A percentile compares a stretch with the other conserved stretches of the same genome.
These are phyloP conservation scores for Mycena vulgaris DNA, from an alignment of 768 basidiomycete species.

Conservation along the genomic window DNA sequence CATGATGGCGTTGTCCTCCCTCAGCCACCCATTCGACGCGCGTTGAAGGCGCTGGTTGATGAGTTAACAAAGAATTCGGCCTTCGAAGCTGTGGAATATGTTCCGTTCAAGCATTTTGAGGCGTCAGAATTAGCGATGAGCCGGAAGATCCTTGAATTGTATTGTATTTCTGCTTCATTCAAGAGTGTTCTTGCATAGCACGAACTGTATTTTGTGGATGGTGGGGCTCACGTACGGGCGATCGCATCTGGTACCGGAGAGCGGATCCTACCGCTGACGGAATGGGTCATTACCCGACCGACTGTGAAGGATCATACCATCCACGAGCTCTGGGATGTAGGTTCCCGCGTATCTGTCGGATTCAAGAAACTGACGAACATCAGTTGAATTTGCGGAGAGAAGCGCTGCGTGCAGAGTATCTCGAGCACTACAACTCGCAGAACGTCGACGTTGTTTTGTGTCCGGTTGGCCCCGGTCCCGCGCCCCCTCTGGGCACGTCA, in stretches of 20 bases:
- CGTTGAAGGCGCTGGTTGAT: constrained; percentile 53
- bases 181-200: constrained; percentile 42
- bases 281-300: constrained; percentile 53
- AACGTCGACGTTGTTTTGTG: constrained; percentile 57
- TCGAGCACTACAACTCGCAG: constrained; percentile 56
- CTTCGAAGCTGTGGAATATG: constrained; percentile 55
- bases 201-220: constrained; percentile 56
- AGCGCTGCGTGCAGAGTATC: constrained; percentile 49
- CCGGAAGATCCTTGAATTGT: background rate
- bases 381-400: constrained; percentile 44
- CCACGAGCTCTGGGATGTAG: constrained; percentile 49
- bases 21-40: constrained; percentile 58
- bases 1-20: constrained; percentile 56
- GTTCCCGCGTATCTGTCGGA: background rate
- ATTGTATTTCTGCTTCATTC: background rate
- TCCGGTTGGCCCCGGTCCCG: constrained; percentile 54
- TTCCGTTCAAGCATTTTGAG: constrained; percentile 52
- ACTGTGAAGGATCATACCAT: constrained; percentile 43
- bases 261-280: constrained; percentile 51
- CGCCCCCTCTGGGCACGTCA: constrained; percentile 54
- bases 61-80: constrained; percentile 51
- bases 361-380: background rate
- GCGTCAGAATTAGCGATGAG: constrained; percentile 53
- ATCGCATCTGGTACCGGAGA: constrained; percentile 49
- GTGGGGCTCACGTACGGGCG: constrained; percentile 46